These are phyloP conservation scores for Phytopythium chamaehyphon DNA, from an alignment of 352 stramenopile genomes.

Conservation along the genomic window DNA sequence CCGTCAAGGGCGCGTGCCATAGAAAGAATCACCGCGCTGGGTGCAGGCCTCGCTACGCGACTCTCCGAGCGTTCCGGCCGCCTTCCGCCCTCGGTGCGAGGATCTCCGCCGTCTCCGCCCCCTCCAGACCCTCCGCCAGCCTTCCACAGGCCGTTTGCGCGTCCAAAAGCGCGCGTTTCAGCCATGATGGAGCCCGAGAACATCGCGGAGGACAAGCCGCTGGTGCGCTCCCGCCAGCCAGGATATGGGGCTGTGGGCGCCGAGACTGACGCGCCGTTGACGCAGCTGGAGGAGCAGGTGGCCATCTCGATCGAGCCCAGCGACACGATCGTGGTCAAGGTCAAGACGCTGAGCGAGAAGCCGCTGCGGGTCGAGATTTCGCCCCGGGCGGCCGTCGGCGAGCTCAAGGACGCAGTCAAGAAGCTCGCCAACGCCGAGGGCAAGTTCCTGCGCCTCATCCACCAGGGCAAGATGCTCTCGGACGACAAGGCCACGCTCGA, in stretches of 20 bases:
- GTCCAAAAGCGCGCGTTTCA: not conserved
- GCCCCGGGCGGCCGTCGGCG: conserved; percentile 48
- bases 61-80: too few relatives aligned
- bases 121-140: too few relatives aligned
- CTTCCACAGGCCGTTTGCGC: too few relatives aligned
- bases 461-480: conserved; percentile 87
- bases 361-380: conserved; percentile 72
- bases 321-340: conserved; percentile 59
- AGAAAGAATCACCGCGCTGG: too few relatives aligned
- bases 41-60: too few relatives aligned
- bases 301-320: conserved; percentile 50
- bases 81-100: too few relatives aligned
- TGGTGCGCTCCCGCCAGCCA: conserved; percentile 23
- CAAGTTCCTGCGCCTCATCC: conserved; percentile 84
- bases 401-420: conserved; percentile 79
- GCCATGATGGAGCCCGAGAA: conserved; percentile 68
- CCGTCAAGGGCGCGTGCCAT: too few relatives aligned
- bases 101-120: too few relatives aligned
- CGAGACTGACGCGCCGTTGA: conserved; percentile 7
- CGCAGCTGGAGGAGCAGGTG: conserved; percentile 39
- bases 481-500: conserved; percentile 73
- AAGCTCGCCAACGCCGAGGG: conserved; percentile 66
- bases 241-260: not conserved
- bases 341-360: conserved; percentile 88
- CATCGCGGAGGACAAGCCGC: conserved; percentile 54